Conservation (phyloP, 805 yeast genomes). For the Nakazawaea sp. region DNA sequence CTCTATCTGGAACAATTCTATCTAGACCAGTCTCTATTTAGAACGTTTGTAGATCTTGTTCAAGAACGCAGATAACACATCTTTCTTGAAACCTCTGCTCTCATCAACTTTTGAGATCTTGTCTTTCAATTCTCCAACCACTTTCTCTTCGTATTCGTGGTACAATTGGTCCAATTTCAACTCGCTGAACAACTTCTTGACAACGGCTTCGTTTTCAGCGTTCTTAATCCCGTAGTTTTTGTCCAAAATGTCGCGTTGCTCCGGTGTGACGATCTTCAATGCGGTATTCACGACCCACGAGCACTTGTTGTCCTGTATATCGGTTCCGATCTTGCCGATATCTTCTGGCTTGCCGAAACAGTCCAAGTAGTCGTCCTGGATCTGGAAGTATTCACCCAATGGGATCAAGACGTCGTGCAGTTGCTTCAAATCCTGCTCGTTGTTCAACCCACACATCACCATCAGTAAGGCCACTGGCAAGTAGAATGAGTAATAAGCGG, state of each 20-base stretch:
- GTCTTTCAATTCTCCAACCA: slow-evolving; percentile 55
- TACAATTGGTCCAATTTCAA: slow-evolving; percentile 67
- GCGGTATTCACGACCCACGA: slow-evolving; percentile 97
- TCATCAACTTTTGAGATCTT: slow-evolving; percentile 77
- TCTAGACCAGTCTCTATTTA: slow-evolving; percentile 61
- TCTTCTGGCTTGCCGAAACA: slow-evolving; percentile 97
- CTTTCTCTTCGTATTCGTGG: slow-evolving; percentile 73
- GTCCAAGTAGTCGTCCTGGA: slow-evolving; percentile 95
- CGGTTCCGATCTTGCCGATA: slow-evolving; percentile 98
- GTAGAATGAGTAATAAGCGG: slow-evolving; percentile 96
- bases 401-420: slow-evolving; percentile 85
- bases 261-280: slow-evolving; percentile 65
- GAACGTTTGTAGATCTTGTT: slow-evolving; percentile 90
- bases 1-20: too few relatives aligned
- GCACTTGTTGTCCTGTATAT: slow-evolving; percentile 96
- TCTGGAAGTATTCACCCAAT: slow-evolving; percentile 96
- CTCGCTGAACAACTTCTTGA: slow-evolving; percentile 69
- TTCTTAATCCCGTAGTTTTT: slow-evolving; percentile 87
- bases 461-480: slow-evolving; percentile 96
- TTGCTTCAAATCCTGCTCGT: slow-evolving; percentile 74
- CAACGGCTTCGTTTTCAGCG: slow-evolving; percentile 53
- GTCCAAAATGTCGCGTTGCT: slow-evolving; percentile 78
- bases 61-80: slow-evolving; percentile 79
- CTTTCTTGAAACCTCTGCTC: slow-evolving; percentile 85
- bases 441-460: slow-evolving; percentile 78